Base-by-base conservation (phyloP, 257 asterid species). In the Ballota nigra region DNA sequence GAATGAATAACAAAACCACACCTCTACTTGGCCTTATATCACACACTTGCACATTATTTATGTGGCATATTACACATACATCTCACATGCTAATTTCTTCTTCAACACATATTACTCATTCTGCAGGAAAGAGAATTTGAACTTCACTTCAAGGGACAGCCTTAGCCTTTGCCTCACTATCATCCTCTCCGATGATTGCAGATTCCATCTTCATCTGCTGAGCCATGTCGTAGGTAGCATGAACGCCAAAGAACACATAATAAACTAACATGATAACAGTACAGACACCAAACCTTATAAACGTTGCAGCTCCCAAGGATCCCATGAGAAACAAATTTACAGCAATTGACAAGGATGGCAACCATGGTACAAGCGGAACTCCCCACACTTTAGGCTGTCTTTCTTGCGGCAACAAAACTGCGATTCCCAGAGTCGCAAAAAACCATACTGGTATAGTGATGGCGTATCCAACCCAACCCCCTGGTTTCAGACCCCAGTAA, bases 261-360 rank as follows among this genome's bases (percentile, higher is more conserved):
- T 85, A 87, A 22, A 83, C 49, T 33, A 83, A 62, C 88, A 87
- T 85, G 40, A 83, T 57, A 53, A 63, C 67, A 3, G 87, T 87
- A 28, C 90, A 85, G 22, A 81, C 69, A 0, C 62, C 84, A 31
- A 83, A 85, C 75, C 88, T 79, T 11, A 83, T 40, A 69, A 85
- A 87, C 19, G 92, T 82, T 16, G 62, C 65, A 4, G 79, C 86
- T 63, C 85, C 85, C 74, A 87, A 73, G 18, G 88, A 87, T 23
- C 92, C 92, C 90, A 85, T 79, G 66, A 87, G 88, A 74, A 87
- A 87, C 84, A 85, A 40, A 33, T 87, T 87, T 5, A 83, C 78
- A 7, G 84, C 88, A 45, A 85, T 85, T 5, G 93, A 85, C 71
- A 80, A 31, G 8, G 93, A 87, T 4, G 93, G 93, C 26, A 83